Evolutionary conservation across 2,329 filamentous ascomycete species (phyloP).

Genomic region (Ilyonectria destructans): DNA sequence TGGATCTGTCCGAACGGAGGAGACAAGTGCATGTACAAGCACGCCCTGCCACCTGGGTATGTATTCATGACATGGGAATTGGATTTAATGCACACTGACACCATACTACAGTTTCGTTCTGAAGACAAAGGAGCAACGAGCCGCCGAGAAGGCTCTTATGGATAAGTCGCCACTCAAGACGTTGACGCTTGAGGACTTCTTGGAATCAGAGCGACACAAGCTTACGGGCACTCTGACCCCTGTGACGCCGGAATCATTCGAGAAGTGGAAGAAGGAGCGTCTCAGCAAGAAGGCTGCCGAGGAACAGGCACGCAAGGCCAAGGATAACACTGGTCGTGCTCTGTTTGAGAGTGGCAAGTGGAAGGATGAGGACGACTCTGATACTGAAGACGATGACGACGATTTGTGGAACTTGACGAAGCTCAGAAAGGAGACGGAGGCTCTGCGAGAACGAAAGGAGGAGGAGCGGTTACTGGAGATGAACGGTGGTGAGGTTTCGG

Average conservation of each 20-base stretch:
- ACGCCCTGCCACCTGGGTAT: constrained; percentile 94
- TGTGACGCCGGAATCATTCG: constrained; percentile 92
- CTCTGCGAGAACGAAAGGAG: constrained; percentile 81
- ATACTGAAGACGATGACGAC: constrained; percentile 74
- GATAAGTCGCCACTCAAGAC: constrained; percentile 97
- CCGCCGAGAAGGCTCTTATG: constrained; percentile 94
- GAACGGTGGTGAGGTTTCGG: constrained; percentile 46
- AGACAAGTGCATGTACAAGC: constrained; percentile 98
- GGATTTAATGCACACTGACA: constrained; percentile 43
- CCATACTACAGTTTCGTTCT: constrained; percentile 81
- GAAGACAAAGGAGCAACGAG: constrained; percentile 97
- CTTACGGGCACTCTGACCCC: constrained; percentile 92
- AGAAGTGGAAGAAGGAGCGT: constrained; percentile 97
- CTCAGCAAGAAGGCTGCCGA: constrained; percentile 97
- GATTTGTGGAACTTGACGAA: constrained; percentile 87
- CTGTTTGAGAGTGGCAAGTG: constrained; percentile 98
- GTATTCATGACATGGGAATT: constrained; percentile 55
- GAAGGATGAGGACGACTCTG: constrained; percentile 78
- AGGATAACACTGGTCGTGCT: constrained; percentile 94
- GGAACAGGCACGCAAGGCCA: constrained; percentile 89
- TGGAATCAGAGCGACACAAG: constrained; percentile 97
- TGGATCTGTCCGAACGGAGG: constrained; percentile 98
- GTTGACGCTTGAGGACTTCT: constrained; percentile 95
- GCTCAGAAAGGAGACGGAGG: constrained; percentile 88
- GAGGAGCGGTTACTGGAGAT: constrained; percentile 73